Evolutionary conservation across 2,329 filamentous ascomycete species (phyloP), one percentile per base, ranked within the genome.

Genomic region (Trichoderma oligosporum): DNA sequence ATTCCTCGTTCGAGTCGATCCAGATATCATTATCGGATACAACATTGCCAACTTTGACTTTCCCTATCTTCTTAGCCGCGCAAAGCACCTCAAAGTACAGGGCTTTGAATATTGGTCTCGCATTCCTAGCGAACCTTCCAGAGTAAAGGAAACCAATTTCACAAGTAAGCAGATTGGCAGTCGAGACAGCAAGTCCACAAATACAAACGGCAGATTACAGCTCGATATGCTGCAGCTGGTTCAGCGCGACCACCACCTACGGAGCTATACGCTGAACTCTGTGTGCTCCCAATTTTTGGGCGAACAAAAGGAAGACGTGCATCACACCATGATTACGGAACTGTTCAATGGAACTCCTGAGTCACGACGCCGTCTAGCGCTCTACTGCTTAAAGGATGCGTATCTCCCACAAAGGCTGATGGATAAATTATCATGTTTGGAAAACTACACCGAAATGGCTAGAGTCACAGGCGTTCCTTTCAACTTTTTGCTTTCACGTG

Each of bases 1-100:
- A 59, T 99, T 99, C 63, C 73, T 99, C 14, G 81, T 95, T 64
- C 85, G 90, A 66, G 90, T 94, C 1, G 94, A 99, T 64, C 93
- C 94, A 0, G 94, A 99, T 74, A 89, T 99, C 62, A 96, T 99
- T 67, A 99, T 95, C 56, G 94, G 94, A 44, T 99, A 99, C 85
- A 99, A 99, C 72, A 99, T 96, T 74, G 79, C 89, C 69, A 99
- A 99, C 75, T 99, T 99, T 73, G 94, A 99, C 77, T 97, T 99
- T 62, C 93, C 93, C 0, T 99, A 99, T 69, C 82, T 99, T 0
- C 80, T 99, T 9, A 89, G 96, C 56, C 84, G 94, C 44, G 94
- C 92, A 8, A 89, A 82, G 63, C 86, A 96, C 68, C 78, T 99
- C 25, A 96, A 94, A 67, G 84, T 91, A 35, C 72, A 71, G 1